These are phyloP conservation scores for Tricholoma matsutake DNA, from an alignment of 768 basidiomycete genomes.

Conservation along the genomic window DNA sequence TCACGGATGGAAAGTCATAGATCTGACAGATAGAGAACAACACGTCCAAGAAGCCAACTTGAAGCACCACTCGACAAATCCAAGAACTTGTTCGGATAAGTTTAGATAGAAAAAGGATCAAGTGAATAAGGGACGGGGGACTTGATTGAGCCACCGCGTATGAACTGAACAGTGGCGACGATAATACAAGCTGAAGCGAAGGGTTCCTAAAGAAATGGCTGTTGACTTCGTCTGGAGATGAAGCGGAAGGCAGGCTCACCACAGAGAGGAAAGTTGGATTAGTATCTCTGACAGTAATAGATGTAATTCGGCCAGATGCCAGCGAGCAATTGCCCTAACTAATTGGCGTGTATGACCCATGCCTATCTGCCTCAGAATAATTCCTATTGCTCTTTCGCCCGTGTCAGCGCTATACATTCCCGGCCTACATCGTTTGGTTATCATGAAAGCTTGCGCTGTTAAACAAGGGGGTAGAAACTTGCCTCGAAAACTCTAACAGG, in stretches of 20 bases:
- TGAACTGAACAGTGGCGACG: conserved; percentile 11
- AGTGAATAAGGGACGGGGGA: conserved; percentile 5
- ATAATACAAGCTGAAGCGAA: conserved; percentile 11
- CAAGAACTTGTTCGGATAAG: conserved; percentile 7
- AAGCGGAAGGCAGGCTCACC: conserved; percentile 3
- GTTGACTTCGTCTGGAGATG: background rate
- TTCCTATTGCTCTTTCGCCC: conserved; percentile 4
- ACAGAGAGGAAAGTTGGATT: conserved; percentile 11
- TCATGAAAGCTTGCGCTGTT: background rate
- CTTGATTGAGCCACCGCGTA: background rate
- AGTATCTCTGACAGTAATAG: conserved; percentile 11
- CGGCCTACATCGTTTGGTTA: conserved; percentile 2
- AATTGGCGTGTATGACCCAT: conserved; percentile 12
- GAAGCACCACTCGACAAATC: conserved; percentile 10
- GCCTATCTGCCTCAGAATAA: conserved; percentile 14
- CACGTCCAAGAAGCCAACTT: conserved; percentile 16
- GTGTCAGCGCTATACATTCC: conserved; percentile 13
- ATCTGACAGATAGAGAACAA: conserved; percentile 10
- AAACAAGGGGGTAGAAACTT: conserved; percentile 5
- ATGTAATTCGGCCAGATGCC: conserved; percentile 13
- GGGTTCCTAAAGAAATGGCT: conserved; percentile 10
- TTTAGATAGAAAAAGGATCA: conserved; percentile 15
- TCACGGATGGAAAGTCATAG: background rate
- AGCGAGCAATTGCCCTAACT: conserved; percentile 9
- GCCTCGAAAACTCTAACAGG: conserved; percentile 21